Conservation (phyloP, 2,329 filamentous ascomycete species). For the Dothiorella sarmentorum region DNA sequence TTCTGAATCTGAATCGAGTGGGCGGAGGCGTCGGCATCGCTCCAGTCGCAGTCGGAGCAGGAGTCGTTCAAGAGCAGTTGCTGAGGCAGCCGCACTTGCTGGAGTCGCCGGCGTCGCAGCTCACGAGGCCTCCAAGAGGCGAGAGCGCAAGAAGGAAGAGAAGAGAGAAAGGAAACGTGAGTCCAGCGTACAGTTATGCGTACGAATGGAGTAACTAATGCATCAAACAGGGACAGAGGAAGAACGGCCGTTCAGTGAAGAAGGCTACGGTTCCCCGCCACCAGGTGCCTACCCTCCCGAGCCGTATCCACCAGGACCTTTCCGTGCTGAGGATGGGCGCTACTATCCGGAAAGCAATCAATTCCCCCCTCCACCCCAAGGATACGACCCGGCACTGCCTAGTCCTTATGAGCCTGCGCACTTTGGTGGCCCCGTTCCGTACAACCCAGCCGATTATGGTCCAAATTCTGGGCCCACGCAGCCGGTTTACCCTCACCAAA, state of each 20-base stretch:
- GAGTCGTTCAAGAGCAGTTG: slow-evolving; percentile 50
- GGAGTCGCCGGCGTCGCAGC: slow-evolving; percentile 56
- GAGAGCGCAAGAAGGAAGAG: slow-evolving; percentile 55
- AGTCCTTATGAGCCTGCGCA: slow-evolving; percentile 26
- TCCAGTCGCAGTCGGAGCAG: slow-evolving; percentile 43
- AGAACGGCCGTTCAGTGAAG: slow-evolving; percentile 16
- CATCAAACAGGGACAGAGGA: slow-evolving; percentile 21
- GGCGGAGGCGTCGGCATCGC: slow-evolving; percentile 29
- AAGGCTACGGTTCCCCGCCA: neutral
- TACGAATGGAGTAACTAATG: slow-evolving; percentile 13
- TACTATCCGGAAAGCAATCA: slow-evolving; percentile 47
- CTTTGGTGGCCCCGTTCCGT: slow-evolving; percentile 32
- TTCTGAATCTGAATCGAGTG: slow-evolving; percentile 25
- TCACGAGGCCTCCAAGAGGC: slow-evolving; percentile 55
- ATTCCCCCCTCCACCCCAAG: slow-evolving; percentile 47
- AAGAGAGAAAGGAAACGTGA: slow-evolving; percentile 51
- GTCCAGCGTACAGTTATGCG: slow-evolving; percentile 26
- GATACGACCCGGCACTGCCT: slow-evolving; percentile 27
- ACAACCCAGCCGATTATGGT: slow-evolving; percentile 47
- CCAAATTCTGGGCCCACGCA: slow-evolving; percentile 24
- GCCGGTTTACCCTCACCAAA: neutral
- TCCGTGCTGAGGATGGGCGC: slow-evolving; percentile 26
- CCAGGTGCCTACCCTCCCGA: slow-evolving; percentile 11
- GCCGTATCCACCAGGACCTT: slow-evolving; percentile 4
- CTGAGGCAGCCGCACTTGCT: slow-evolving; percentile 56